Conservation (phyloP, 352 stramenopile genomes). For the Phytophthora sp. region DNA sequence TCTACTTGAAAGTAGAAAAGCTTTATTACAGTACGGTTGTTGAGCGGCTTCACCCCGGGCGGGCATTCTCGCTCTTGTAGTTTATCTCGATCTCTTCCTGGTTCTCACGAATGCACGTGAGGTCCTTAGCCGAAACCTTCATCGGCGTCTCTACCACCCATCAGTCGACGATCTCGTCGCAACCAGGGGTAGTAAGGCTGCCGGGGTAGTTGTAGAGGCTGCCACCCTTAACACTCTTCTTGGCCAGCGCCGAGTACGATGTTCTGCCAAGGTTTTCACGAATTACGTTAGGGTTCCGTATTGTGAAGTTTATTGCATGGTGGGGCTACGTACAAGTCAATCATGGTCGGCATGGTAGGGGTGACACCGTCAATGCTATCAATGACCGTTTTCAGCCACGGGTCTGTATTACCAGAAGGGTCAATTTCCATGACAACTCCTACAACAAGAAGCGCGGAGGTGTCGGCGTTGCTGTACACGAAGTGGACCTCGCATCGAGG, state of each 20-base stretch:
- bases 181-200: conserved; percentile 43
- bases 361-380: conserved; percentile 34
- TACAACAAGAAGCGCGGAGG: conserved; percentile 41
- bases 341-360: conserved; percentile 7
- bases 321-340: conserved; percentile 26
- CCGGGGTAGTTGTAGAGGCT: conserved; percentile 46
- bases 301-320: not conserved
- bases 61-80: conserved; percentile 32
- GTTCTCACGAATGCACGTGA: conserved; percentile 35
- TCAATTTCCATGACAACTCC: conserved; percentile 40
- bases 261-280: conserved; percentile 13
- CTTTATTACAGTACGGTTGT: conserved; percentile 24
- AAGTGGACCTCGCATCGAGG: conserved; percentile 55
- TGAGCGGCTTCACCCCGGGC: conserved; percentile 37
- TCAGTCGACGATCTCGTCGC: conserved; percentile 46
- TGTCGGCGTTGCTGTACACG: conserved; percentile 45
- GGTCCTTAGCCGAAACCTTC: conserved; percentile 33
- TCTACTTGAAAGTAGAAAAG: conserved; percentile 19
- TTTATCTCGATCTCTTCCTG: conserved; percentile 24
- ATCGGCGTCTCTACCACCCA: conserved; percentile 40
- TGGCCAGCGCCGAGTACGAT: conserved; percentile 57
- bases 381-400: conserved; percentile 43
- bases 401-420: conserved; percentile 25
- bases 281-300: not conserved
- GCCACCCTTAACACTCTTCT: conserved; percentile 27